Evolutionary conservation across 139 green algal species (phyloP), one percentile per base, ranked within the genome.

Genomic region (Zygnema cylindricum): DNA sequence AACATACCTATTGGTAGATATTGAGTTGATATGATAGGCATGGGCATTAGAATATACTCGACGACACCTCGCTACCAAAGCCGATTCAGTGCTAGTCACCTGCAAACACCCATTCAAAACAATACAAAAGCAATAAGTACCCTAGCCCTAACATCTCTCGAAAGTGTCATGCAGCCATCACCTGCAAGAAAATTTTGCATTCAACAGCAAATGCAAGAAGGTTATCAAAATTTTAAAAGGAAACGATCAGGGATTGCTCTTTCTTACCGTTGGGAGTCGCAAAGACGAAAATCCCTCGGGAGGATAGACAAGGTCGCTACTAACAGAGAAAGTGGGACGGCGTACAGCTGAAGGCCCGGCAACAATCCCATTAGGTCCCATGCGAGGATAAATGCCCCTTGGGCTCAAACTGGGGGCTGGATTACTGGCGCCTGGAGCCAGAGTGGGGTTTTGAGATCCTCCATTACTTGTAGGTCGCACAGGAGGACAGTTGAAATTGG

Each of bases 11-110:
- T 93, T 93, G 38, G 93, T 89, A 0, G 94, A 95, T 40, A 99
- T 95, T 39, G 94, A 97, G 94, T 99, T 99, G 90, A 99, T 98
- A 95, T 99, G 97, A 94, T 99, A 99, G 1, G 96, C 95, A 94
- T 99, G 98, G 40, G 96, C 98, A 88, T 98, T 98, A 30, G 93
- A 87, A 83, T 95, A 99, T 2, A 95, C 76, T 3, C 95, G 93
- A 86, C 96, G 94, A 84, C 94, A 96, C 32, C 88, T 82, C 23
- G 93, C 94, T 2, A 89, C 84, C 36, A 96, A 84, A n/a, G 93
- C 85, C 7, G 82, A 87, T 54, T 95, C 90, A 0, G 32, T 88
- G 43, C 73, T 91, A 42, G n/a, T 40, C 22, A 91, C 89, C 89
- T 92, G 88, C 71, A 63, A 7, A 63, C 7, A 7, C 49, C 49